Percentiles rank a stretch among this genome's conserved stretches.
Evolutionary conservation across 75 land plant genomes (phyloP).

Genomic region (Pseudotsuga menziesii): DNA sequence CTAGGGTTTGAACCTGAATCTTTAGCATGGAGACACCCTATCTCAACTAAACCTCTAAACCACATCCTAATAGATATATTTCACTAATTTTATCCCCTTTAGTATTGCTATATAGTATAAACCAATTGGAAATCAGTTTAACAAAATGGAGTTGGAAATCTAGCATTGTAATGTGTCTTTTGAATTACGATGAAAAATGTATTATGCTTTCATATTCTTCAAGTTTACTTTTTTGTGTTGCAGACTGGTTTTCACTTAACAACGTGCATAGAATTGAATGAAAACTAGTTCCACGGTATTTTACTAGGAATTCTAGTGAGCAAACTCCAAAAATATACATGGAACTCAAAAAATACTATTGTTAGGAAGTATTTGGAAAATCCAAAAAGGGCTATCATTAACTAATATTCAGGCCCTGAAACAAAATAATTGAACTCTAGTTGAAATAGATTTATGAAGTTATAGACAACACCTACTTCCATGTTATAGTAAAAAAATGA

Average conservation of each 20-base stretch:
- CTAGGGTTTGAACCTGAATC: too few species aligned
- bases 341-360: slow-evolving; percentile 57
- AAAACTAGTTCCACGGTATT: slow-evolving; percentile 85
- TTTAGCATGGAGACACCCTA: too few species aligned
- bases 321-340: slow-evolving; percentile 77
- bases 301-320: slow-evolving; percentile 64
- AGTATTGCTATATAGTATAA: too few species aligned
- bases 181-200: neutral
- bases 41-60: too few species aligned
- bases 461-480: neutral
- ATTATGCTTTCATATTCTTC: neutral
- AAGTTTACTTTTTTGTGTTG: neutral
- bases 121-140: neutral
- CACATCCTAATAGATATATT: too few species aligned
- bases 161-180: neutral
- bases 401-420: too few species aligned
- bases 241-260: slow-evolving; percentile 90
- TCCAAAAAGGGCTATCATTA: too few species aligned
- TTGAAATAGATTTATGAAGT: neutral
- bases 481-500: neutral
- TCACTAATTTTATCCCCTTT: too few species aligned
- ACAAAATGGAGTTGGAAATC: neutral
- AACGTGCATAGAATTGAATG: slow-evolving; percentile 76
- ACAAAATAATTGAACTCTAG: neutral
- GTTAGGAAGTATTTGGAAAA: slow-evolving; percentile 65